Evolutionary conservation across 2,329 filamentous ascomycete species (phyloP), one percentile per base, ranked within the genome.

Genomic region (Aaosphaeria arxii): DNA sequence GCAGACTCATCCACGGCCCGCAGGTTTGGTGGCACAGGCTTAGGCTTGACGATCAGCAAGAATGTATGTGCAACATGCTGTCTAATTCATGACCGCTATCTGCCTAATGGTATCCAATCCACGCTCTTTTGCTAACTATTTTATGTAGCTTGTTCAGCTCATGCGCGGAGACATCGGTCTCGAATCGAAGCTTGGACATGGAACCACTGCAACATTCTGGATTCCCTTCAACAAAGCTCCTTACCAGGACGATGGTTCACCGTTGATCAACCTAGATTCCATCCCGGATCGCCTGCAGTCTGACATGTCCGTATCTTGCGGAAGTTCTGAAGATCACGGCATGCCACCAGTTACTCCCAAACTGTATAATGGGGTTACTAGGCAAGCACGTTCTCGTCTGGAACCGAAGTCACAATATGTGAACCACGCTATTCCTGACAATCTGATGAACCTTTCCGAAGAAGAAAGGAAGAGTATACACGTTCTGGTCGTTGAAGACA

Each of bases 401-500:
- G 4, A 29, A 41, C 38, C 7, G 17, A 33, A 13, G 35, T 42
- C 49, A 13, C 48, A 72, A 1, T 52, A 59, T 3, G 36, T 56
- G 1, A 57, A 61, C 11, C 54, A 57, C 28, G 57, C 42, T 43
- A 66, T 63, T 32, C 62, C 54, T 11, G 64, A 63, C 40, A 58
- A 58, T 43, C 48, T 65, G 29, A 62, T 77, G 41, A 79, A 79
- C 13, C 62, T 88, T 1, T 71, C 79, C 4, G 70, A 74, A 11
- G 67, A 75, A 2, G 85, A 88, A 46, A 77, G 88, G 46, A 74
- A 80, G 46, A 79, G 82, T 35, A 77, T 85, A 5, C 82, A 88
- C 42, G 76, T 92, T n/a, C 71, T 92, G 17, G 82, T 94, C 1
- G 88, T 91, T 2, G 89, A 92, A 69, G 89, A 92, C 63, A 91